Conservation (phyloP, 2,329 filamentous ascomycete genomes). For the Trichoderma sp. region DNA sequence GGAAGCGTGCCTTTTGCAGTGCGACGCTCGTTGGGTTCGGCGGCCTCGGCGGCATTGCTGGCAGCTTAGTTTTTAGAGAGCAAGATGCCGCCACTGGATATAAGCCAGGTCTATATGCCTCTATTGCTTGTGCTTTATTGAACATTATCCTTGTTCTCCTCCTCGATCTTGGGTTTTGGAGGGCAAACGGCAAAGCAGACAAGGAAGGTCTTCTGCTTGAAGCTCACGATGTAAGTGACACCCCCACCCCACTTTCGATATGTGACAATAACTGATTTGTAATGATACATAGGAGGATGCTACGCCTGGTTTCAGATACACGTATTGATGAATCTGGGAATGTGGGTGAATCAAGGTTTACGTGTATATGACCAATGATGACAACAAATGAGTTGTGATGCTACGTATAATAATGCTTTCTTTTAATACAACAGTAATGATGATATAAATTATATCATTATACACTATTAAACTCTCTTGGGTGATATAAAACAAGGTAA, state of each 20-base stretch:
- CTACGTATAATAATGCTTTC: neutral
- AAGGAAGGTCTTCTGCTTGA: constrained; percentile 55
- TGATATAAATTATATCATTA: neutral
- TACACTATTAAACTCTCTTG: too few species aligned
- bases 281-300: constrained; percentile 29
- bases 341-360: neutral
- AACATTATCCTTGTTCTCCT: constrained; percentile 48
- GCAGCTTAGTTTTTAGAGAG: constrained; percentile 69
- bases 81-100: constrained; percentile 55
- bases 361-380: neutral
- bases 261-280: neutral
- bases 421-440: neutral
- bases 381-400: neutral
- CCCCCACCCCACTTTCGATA: neutral
- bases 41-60: constrained; percentile 76
- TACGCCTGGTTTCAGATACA: constrained; percentile 38
- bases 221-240: constrained; percentile 48
- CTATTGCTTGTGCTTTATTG: constrained; percentile 52
- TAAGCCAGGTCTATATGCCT: constrained; percentile 56
- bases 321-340: constrained; percentile 17
- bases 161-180: constrained; percentile 44
- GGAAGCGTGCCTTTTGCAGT: constrained; percentile 80
- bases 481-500: too few species aligned
- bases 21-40: constrained; percentile 76
- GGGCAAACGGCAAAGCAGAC: constrained; percentile 53